These are phyloP conservation scores for Phoenix dactylifera DNA, from an alignment of 176 grass and related monocot species.

Conservation along the genomic window DNA sequence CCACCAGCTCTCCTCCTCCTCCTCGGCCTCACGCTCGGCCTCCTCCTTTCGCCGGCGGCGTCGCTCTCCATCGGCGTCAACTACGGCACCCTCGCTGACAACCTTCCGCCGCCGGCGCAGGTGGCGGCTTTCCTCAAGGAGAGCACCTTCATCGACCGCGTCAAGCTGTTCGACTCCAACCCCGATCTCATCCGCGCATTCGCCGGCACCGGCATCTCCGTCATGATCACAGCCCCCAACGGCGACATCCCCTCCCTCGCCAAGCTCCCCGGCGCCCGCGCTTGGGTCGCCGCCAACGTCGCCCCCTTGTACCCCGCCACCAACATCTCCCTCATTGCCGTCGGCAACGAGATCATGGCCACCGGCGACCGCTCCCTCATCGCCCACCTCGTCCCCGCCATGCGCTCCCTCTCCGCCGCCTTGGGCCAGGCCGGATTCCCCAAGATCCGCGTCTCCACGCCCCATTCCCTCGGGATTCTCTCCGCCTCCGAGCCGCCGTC, in stretches of 20 bases:
- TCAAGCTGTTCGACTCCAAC: constrained; percentile 93
- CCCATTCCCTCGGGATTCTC: constrained; percentile 75
- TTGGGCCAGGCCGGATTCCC: constrained; percentile 27
- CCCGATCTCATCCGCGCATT: constrained; percentile 69
- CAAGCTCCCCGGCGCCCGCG: constrained; percentile 26
- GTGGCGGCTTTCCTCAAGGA: constrained; percentile 51
- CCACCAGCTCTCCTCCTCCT: background rate
- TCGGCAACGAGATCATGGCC: constrained; percentile 76
- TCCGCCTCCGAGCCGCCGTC: constrained; percentile 50
- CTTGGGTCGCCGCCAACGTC: constrained; percentile 60
- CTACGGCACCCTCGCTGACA: constrained; percentile 71
- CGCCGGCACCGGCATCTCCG: constrained; percentile 39
- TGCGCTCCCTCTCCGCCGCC: constrained; percentile 38
- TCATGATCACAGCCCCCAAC: constrained; percentile 58
- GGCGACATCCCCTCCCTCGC: constrained; percentile 40
- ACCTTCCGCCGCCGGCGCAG: constrained; percentile 46
- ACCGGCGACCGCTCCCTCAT: constrained; percentile 21
- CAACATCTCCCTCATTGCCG: constrained; percentile 52
- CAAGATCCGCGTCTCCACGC: constrained; percentile 48
- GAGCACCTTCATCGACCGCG: constrained; percentile 40
- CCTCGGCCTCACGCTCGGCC: background rate
- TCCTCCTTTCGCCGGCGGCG: background rate
- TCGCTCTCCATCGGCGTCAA: constrained; percentile 61
- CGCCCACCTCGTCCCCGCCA: constrained; percentile 47
- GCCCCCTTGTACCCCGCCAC: constrained; percentile 41